These are phyloP conservation scores for Cucumis sativus DNA, from an alignment of 306 rosid species.

Conservation along the genomic window DNA sequence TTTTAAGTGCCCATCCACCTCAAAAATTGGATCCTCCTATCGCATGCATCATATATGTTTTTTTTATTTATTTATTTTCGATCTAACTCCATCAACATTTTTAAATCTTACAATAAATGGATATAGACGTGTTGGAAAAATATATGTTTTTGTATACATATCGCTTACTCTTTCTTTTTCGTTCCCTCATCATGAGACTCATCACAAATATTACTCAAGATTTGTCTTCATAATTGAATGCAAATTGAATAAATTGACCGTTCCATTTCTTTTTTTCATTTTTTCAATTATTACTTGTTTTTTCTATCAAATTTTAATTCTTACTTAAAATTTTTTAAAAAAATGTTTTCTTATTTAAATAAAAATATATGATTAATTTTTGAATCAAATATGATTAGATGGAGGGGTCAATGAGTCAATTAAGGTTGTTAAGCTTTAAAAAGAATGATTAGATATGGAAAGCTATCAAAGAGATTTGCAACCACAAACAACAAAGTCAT, in stretches of 20 bases:
- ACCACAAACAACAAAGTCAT: conserved; percentile 2
- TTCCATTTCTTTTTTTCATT: neutral
- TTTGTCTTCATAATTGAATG: neutral
- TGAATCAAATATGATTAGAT: neutral
- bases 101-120: neutral
- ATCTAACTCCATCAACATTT: neutral
- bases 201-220: neutral
- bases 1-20: conserved; percentile 12
- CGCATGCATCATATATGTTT: neutral
- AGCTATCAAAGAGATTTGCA: neutral
- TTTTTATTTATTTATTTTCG: neutral
- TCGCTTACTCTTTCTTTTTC: neutral
- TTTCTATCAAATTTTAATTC: neutral
- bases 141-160: neutral
- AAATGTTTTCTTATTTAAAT: neutral
- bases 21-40: neutral
- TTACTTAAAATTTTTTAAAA: neutral
- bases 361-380: neutral
- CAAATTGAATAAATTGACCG: neutral
- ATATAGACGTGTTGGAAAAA: neutral
- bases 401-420: conserved; percentile 5
- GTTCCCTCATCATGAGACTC: neutral
- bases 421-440: neutral
- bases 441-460: conserved; percentile 1
- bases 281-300: neutral